Base-by-base conservation (phyloP, 2,329 filamentous ascomycete species). In the Colletotrichum lentis region DNA sequence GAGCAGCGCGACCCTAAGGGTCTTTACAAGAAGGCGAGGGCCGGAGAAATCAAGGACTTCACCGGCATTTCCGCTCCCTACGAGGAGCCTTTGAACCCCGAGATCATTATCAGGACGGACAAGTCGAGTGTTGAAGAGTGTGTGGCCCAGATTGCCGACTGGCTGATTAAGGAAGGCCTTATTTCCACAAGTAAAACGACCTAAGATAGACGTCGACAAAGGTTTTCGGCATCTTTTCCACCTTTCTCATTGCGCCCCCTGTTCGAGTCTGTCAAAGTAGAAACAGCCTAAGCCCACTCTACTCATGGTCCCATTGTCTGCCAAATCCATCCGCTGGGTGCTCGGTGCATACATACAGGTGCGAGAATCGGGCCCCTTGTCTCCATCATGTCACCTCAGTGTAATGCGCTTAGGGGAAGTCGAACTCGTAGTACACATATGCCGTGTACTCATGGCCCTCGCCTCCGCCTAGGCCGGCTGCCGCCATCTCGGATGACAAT, bases 1-100 rank as follows among this genome's bases (percentile, higher is more conserved):
- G 95, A 98, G 87, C 85, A 95, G 86, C 89, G 96, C 71, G 96
- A 99, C 77, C 96, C 96, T 56, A 99, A 99, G 88, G 96, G 95
- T 5, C 83, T 98, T 69, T 99, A 99, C 83, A 97, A 97, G 86
- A 97, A 97, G 88, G 96, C 96, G 14, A 85, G 95, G 52, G 90
- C 92, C 59, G 96, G 96, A 52, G 89, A 96, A 79, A 98, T 98
- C 81, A 96, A 96, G 81, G 93, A 98, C 73, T 99, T 99, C 78
- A 99, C 96, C 1, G 96, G 96, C 64, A 93, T 98, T 75, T 94
- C 91, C 72, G 94, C 95, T 37, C 96, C 96, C 1, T 99, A 99
- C 78, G 96, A 99, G 86, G 92, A 89, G 70, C 96, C 96, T 5
- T 83, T 90, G 78, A 88, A 89, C 67, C 88, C 96, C 1, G 96